Percentiles rank a stretch among this genome's conserved stretches.
These are phyloP conservation scores for Peniophora sp. DNA, from an alignment of 1,284 basidiomycete species.

Conservation along the genomic window DNA sequence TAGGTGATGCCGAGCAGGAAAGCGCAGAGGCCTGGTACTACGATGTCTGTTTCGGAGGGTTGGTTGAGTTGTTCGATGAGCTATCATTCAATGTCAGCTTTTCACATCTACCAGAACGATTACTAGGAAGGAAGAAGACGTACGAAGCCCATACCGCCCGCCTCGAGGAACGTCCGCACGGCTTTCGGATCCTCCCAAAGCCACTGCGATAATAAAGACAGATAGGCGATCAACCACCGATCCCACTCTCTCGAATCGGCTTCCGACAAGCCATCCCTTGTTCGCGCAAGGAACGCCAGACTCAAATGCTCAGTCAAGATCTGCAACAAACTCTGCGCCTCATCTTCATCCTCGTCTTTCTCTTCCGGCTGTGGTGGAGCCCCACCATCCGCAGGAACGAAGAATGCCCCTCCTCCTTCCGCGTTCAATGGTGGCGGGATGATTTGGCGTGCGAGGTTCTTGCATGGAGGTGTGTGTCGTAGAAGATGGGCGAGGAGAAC, in stretches of 20 bases:
- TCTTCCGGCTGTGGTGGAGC: slow-evolving; percentile 21
- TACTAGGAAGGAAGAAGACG: slow-evolving; percentile 24
- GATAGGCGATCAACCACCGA: slow-evolving; percentile 79
- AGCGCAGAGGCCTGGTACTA: slow-evolving; percentile 87
- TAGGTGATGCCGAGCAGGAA: slow-evolving; percentile 93
- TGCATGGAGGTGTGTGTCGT: slow-evolving; percentile 61
- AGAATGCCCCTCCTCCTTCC: slow-evolving; percentile 42
- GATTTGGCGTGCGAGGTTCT: slow-evolving; percentile 68
- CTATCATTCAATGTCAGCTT: slow-evolving; percentile 29
- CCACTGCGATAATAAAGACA: slow-evolving; percentile 84
- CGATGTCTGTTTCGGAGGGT: slow-evolving; percentile 75
- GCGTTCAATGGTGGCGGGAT: slow-evolving; percentile 36
- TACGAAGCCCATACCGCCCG: slow-evolving; percentile 86
- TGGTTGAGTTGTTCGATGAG: slow-evolving; percentile 93
- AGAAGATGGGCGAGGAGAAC: slow-evolving; percentile 68
- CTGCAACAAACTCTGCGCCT: slow-evolving; percentile 61
- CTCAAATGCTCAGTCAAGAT: slow-evolving; percentile 69
- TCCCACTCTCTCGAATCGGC: slow-evolving; percentile 80
- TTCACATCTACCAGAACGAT: no score
- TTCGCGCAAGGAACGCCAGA: slow-evolving; percentile 58
- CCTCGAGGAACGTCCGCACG: slow-evolving; percentile 85
- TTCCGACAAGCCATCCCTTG: slow-evolving; percentile 60
- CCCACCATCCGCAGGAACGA: slow-evolving; percentile 64
- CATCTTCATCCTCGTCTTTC: slow-evolving; percentile 41
- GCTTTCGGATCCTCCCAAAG: slow-evolving; percentile 92